A percentile compares a stretch with the other conserved stretches of the same genome.
Evolutionary conservation across 164 flowering plant genomes (phyloP).

Genomic region (Stephania japonica): DNA sequence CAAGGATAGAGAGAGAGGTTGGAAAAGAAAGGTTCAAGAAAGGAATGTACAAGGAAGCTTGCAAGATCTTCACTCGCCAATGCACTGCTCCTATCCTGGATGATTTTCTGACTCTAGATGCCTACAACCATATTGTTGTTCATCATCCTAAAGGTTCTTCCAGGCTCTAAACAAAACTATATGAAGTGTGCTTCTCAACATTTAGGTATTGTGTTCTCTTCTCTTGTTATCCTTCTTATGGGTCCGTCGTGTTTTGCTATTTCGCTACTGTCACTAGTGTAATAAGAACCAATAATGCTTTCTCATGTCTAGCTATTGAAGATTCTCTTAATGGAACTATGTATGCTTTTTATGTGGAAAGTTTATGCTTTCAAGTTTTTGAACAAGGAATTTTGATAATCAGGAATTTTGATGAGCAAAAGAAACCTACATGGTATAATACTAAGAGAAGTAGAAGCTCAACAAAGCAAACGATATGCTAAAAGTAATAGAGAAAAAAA

Average conservation of each 20-base stretch:
- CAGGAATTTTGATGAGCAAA: too few species aligned
- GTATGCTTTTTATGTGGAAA: too few species aligned
- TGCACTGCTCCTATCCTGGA: conserved; percentile 61
- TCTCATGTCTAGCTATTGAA: background rate
- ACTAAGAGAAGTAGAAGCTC: too few species aligned
- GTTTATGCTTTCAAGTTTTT: background rate
- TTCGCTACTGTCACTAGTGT: background rate
- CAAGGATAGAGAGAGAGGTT: conserved; percentile 65
- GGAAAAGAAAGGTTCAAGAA: conserved; percentile 56
- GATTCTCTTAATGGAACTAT: background rate
- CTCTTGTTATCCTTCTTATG: background rate
- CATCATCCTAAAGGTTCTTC: conserved; percentile 55
- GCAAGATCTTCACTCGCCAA: conserved; percentile 62
- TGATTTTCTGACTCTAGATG: conserved; percentile 82
- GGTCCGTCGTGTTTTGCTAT: background rate
- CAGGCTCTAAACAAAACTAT: conserved; percentile 32
- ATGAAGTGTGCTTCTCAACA: background rate
- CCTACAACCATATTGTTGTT: conserved; percentile 58
- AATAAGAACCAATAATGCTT: background rate
- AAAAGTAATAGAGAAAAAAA: too few species aligned
- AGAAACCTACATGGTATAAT: too few species aligned
- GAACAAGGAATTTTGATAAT: background rate
- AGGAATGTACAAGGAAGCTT: conserved; percentile 71
- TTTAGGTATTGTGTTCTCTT: conserved; percentile 1
- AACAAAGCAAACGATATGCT: too few species aligned